Evolutionary conservation across 2,329 filamentous ascomycete genomes (phyloP).

Genomic region (Leptographium wingfieldii): DNA sequence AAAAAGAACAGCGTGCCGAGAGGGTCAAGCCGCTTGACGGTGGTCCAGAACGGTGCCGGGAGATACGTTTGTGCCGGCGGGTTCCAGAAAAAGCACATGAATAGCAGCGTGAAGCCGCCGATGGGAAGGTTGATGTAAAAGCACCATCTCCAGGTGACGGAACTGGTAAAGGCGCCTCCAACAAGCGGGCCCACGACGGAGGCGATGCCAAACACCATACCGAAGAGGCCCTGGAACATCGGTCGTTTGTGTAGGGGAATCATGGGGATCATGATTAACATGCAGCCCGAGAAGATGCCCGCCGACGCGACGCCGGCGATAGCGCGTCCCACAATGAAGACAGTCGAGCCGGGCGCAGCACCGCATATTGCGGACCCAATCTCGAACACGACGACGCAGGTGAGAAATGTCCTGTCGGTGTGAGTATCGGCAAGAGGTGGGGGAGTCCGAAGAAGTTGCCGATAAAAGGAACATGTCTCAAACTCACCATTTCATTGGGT

Average conservation of each 20-base stretch:
- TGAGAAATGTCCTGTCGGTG: conserved; percentile 27
- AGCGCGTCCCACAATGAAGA: conserved; percentile 44
- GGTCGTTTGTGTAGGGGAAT: conserved; percentile 48
- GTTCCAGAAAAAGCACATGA: conserved; percentile 36
- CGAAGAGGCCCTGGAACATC: conserved; percentile 44
- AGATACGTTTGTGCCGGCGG: conserved; percentile 22
- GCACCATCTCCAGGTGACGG: conserved; percentile 42
- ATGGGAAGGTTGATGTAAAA: conserved; percentile 48
- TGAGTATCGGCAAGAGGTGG: neutral
- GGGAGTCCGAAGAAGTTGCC: neutral
- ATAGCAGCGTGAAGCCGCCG: conserved; percentile 35
- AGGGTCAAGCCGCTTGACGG: conserved; percentile 42
- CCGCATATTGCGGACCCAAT: conserved; percentile 42
- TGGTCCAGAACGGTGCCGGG: conserved; percentile 23
- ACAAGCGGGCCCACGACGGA: conserved; percentile 41
- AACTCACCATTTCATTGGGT: conserved; percentile 32
- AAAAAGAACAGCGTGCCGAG: conserved; percentile 48
- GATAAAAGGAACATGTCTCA: neutral
- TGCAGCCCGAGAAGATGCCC: conserved; percentile 44
- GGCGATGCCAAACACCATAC: conserved; percentile 40
- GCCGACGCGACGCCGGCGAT: conserved; percentile 43
- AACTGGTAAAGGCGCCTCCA: conserved; percentile 41
- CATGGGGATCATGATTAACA: conserved; percentile 44
- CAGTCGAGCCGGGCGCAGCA: conserved; percentile 37
- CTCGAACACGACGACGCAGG: conserved; percentile 38